Base-by-base conservation (phyloP, 805 yeast species). In the Yueomyces sinensis region DNA sequence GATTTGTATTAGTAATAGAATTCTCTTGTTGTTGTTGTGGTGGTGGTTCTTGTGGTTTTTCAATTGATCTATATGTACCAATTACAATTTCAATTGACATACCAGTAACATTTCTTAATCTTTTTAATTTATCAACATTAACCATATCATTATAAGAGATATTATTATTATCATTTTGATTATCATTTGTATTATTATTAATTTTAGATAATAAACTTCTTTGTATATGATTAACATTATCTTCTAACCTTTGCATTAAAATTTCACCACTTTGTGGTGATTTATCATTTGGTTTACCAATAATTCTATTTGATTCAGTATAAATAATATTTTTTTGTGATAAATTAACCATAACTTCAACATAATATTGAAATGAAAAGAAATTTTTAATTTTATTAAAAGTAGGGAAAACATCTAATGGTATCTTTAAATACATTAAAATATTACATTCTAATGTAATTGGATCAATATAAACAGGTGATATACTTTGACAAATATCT, bases 351-450 rank as follows among this genome's bases (percentile, higher is more conserved):
- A 83, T 65, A 3, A 81, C 86, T 52, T 86, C 96, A 13, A 86
- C 61, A 49, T 79, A 82, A 52, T 87, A 86, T 49, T 82, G 89
- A 54, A 86, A 86, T 3, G 84, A 68, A 7, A 84, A 83, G 32
- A 77, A 58, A 16, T 42, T 45, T 31, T 43, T 44, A 34, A 82
- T 71, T 1, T 81, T 80, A 14, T 72, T 66, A 13, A 83, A 81
- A 0, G 94, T 82, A 1, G 95, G 93, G 50, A 86, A 83, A 1
- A 82, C 76, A 45, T 86, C 95, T 1, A 80, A 72, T 0, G 96
- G 95, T 0, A 86, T 76, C 41, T 76, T 64, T 16, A 86, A 56
- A 29, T 72, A 68, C 0, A 87, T 72, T 23, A 70, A 71, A 9
- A 78, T 63, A 24, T 71, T 76, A 29, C 76, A 66, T 14, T 65